Percentiles rank a stretch among this genome's conserved stretches.
Conservation (phyloP, 352 stramenopile species). For the Elongisporangium undulatum region DNA sequence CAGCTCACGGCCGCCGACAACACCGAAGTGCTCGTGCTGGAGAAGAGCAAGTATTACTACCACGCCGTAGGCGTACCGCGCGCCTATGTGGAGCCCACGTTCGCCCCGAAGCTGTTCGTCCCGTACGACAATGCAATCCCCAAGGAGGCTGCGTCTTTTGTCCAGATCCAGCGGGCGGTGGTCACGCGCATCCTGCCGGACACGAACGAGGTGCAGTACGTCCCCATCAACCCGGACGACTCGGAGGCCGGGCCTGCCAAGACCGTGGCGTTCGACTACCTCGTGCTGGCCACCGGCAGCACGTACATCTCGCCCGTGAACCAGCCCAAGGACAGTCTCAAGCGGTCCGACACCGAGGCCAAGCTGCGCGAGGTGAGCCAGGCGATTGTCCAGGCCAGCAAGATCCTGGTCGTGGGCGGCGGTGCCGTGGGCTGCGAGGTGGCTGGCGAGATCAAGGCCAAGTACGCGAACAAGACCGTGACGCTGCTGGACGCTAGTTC, state of each 20-base stretch:
- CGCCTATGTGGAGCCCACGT: constrained; percentile 37
- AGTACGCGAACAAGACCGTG: constrained; percentile 53
- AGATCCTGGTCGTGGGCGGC: constrained; percentile 52
- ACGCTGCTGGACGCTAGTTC: constrained; percentile 41
- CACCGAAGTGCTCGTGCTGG: constrained; percentile 39
- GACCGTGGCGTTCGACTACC: constrained; percentile 44
- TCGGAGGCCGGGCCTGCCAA: constrained; percentile 22
- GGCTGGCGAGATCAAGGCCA: constrained; percentile 49
- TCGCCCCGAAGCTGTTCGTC: constrained; percentile 49
- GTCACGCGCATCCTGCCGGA: constrained; percentile 30
- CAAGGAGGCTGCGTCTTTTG: constrained; percentile 21
- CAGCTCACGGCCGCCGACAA: constrained; percentile 26
- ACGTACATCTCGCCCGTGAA: constrained; percentile 62
- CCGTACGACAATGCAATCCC: constrained; percentile 47
- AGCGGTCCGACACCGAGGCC: constrained; percentile 20
- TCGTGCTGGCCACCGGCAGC: constrained; percentile 55
- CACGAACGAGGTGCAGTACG: constrained; percentile 34
- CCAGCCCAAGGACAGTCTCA: constrained; percentile 27
- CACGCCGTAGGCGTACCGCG: constrained; percentile 36
- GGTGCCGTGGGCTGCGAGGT: constrained; percentile 57
- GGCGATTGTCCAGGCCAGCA: constrained; percentile 32
- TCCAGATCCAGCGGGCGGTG: constrained; percentile 34
- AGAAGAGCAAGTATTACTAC: constrained; percentile 56
- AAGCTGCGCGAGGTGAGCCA: constrained; percentile 35
- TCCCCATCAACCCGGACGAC: constrained; percentile 22